These are phyloP conservation scores for Bipolaris victoriae DNA, from an alignment of 2,329 filamentous ascomycete species.

Conservation along the genomic window DNA sequence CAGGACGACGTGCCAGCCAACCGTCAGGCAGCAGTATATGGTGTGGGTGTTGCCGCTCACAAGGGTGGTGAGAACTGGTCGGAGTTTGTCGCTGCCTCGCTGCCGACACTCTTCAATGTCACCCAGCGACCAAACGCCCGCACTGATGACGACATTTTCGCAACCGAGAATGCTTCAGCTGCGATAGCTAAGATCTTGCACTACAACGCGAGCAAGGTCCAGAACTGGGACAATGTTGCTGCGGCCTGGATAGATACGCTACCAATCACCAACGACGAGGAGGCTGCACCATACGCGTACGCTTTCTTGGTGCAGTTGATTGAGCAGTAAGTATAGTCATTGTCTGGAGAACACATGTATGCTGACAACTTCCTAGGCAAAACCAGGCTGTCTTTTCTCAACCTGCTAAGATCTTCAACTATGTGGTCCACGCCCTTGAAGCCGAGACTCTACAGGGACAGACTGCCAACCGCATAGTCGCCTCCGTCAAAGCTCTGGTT, in stretches of 20 bases:
- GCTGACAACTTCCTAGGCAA: slow-evolving; percentile 63
- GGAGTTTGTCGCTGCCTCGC: slow-evolving; percentile 79
- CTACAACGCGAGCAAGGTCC: slow-evolving; percentile 79
- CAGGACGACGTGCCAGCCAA: slow-evolving; percentile 86
- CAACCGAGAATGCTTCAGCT: slow-evolving; percentile 95
- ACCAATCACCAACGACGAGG: slow-evolving; percentile 92
- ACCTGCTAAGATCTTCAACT: slow-evolving; percentile 80
- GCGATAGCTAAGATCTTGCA: slow-evolving; percentile 97
- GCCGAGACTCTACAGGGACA: slow-evolving; percentile 87
- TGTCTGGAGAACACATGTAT: background rate
- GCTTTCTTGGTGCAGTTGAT: slow-evolving; percentile 90
- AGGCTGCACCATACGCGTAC: slow-evolving; percentile 95
- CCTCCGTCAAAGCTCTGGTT: slow-evolving; percentile 78
- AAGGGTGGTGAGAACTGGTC: slow-evolving; percentile 88
- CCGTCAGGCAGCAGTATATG: slow-evolving; percentile 93
- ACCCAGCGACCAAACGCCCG: slow-evolving; percentile 81
- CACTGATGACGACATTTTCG: slow-evolving; percentile 92
- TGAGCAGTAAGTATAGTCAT: slow-evolving; percentile 77
- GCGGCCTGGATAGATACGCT: slow-evolving; percentile 89
- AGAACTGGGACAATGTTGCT: slow-evolving; percentile 76
- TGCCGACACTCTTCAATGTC: slow-evolving; percentile 84
- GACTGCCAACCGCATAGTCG: slow-evolving; percentile 77
- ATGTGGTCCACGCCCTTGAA: slow-evolving; percentile 86
- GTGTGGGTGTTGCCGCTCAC: slow-evolving; percentile 92
- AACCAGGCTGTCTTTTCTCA: slow-evolving; percentile 80